A percentile compares a stretch with the other conserved stretches of the same genome.
Evolutionary conservation across 148 eudicot species (phyloP).

Genomic region (Chenopodium berlandieri): DNA sequence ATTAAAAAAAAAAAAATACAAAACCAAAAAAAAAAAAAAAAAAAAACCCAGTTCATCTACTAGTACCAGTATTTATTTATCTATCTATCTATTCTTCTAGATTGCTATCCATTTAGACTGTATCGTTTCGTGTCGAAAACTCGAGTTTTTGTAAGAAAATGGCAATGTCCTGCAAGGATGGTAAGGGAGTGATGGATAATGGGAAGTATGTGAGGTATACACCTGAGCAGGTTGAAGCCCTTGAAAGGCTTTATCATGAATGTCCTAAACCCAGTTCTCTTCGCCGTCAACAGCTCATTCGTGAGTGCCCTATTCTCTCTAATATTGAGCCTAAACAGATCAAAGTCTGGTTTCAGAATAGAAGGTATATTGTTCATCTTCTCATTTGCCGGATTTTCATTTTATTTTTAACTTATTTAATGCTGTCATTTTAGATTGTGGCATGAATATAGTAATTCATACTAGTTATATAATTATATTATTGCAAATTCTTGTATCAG

Average conservation of each 20-base stretch:
- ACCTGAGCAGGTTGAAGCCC: constrained; percentile 98
- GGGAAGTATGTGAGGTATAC: constrained; percentile 94
- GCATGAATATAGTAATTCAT: no score
- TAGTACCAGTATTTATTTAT: no score
- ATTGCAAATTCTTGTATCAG: no score
- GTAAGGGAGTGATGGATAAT: constrained; percentile 72
- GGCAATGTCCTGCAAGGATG: constrained; percentile 92
- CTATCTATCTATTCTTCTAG: no score
- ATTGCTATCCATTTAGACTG: no score
- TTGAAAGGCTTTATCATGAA: constrained; percentile 93
- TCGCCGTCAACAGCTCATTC: constrained; percentile 91
- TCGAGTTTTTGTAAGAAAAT: constrained; percentile 30
- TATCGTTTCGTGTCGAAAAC: no score
- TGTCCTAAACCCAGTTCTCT: constrained; percentile 94
- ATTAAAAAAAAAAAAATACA: not conserved
- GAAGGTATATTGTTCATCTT: constrained; percentile 45
- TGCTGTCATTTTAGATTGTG: no score
- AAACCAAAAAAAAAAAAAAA: not conserved
- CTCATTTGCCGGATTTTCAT: not conserved
- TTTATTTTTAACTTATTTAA: not conserved
- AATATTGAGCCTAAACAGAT: constrained; percentile 90
- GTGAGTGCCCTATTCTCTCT: constrained; percentile 87
- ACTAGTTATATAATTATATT: no score
- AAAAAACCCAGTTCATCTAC: no score
- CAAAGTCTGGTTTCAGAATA: constrained; percentile 97